Evolutionary conservation across 331 rosid genomes (phyloP), one percentile per base, ranked within the genome.

Genomic region (Rosa hybrid): DNA sequence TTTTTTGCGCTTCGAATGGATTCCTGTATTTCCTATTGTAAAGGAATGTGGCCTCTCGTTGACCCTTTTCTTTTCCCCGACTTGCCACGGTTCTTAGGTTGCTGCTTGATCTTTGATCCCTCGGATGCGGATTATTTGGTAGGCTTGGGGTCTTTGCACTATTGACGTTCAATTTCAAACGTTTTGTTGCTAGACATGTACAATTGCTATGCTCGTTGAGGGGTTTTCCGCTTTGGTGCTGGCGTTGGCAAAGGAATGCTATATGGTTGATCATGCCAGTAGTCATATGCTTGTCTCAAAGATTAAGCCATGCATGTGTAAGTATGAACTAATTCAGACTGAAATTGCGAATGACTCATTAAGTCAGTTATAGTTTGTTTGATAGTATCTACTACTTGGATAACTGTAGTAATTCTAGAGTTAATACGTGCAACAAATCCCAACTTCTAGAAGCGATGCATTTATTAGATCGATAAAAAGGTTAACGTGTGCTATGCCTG

Each of bases 301-400:
- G 77, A 72, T 72, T 72, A 72, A 72, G 63, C 7, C 45, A 72
- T 72, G 63, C 63, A 46, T 72, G 44, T 49, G 12, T 72, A 50
- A 72, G 77, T 49, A 48, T 72, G 38, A 72, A 48, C 45, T 72
- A 72, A n/a, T n/a, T n/a, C n/a, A n/a, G n/a, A n/a, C n/a, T n/a
- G n/a, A n/a, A n/a, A n/a, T n/a, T n/a, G n/a, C n/a, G n/a, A n/a
- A n/a, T n/a, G n/a, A n/a, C n/a, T n/a, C n/a, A n/a, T n/a, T n/a
- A n/a, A 48, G 25, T 72, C 44, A 72, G 21, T 72, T 25, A 48
- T 71, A 45, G 18, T 71, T 71, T 71, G 16, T 48, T 48, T 71
- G n/a, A 49, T 72, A 41, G 41, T 72, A 72, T 12, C 62, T 48
- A 17, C 25, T 72, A 72, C 62, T 72, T 6, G 60, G 25, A 72